Evolutionary conservation across 2,329 filamentous ascomycete genomes (phyloP).

Genomic region (Phaeosphaeria sp.): DNA sequence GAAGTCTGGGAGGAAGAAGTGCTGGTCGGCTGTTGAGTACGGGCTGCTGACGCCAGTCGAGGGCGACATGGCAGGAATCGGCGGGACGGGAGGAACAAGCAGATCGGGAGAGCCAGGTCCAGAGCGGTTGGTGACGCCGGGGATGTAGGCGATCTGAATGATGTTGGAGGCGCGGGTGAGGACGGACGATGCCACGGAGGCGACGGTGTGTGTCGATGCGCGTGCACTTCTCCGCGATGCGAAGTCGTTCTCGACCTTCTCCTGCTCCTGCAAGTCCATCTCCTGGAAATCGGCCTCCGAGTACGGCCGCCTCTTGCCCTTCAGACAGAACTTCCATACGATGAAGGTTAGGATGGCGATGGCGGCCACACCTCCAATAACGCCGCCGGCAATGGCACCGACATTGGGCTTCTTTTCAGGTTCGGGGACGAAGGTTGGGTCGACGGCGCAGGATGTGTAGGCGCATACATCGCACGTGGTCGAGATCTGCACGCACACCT

Average conservation of each 20-base stretch:
- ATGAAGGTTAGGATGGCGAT: slow-evolving; percentile 79
- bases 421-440: slow-evolving; percentile 40
- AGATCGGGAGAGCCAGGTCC: slow-evolving; percentile 81
- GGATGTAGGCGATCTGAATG: slow-evolving; percentile 99
- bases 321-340: slow-evolving; percentile 87
- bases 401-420: slow-evolving; percentile 63
- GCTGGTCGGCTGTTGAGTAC: slow-evolving; percentile 71
- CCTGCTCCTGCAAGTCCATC: slow-evolving; percentile 61
- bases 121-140: slow-evolving; percentile 92
- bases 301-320: slow-evolving; percentile 72
- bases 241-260: slow-evolving; percentile 65
- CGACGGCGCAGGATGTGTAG: slow-evolving; percentile 59
- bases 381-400: slow-evolving; percentile 89
- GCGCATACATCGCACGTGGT: slow-evolving; percentile 68
- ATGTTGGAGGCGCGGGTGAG: slow-evolving; percentile 97
- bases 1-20: slow-evolving; percentile 93
- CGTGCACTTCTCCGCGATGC: slow-evolving; percentile 66
- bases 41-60: slow-evolving; percentile 66
- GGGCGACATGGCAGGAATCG: slow-evolving; percentile 71
- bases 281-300: slow-evolving; percentile 64
- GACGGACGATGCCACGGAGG: slow-evolving; percentile 93
- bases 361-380: slow-evolving; percentile 81
- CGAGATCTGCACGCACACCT: slow-evolving; percentile 66
- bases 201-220: slow-evolving; percentile 82
- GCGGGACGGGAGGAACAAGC: slow-evolving; percentile 90